phyloP scores from a whole-genome alignment of 495 filamentous ascomycete genomes.

The Xylaria castorea region DNA sequence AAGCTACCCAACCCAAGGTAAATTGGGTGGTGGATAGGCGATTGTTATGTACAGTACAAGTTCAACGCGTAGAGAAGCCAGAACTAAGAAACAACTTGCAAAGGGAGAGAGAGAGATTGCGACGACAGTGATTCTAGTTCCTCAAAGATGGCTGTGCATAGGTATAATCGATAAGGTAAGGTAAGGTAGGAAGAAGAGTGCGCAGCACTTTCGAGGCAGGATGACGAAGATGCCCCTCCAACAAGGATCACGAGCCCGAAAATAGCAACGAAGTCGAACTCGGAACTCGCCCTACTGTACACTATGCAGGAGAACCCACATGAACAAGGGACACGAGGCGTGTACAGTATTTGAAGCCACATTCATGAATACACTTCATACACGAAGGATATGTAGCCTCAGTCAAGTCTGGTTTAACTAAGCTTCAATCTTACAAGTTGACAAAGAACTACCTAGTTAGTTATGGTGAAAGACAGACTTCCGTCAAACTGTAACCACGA shows the following conservation, averaged over 20 bases:
- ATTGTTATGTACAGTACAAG: not conserved
- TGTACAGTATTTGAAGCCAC: slow-evolving; percentile 14
- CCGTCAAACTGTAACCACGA: not conserved
- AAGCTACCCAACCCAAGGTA: not conserved
- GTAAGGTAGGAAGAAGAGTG: not conserved
- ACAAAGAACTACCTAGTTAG: not conserved
- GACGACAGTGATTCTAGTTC: not conserved
- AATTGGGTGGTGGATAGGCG: not conserved
- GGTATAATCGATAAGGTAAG: not conserved
- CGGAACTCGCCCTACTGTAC: not conserved
- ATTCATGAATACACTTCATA: not conserved
- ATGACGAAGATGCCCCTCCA: slow-evolving; percentile 29
- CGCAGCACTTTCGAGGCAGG: slow-evolving; percentile 2
- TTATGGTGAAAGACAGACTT: not conserved
- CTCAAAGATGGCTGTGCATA: not conserved
- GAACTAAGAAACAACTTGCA: not conserved
- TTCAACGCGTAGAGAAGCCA: not conserved
- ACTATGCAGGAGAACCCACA: slow-evolving; percentile 13
- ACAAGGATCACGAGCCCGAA: slow-evolving; percentile 24
- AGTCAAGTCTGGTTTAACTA: not conserved
- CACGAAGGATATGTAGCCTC: not conserved
- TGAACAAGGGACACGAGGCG: slow-evolving; percentile 2
- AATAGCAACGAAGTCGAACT: slow-evolving; percentile 15
- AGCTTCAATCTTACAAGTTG: not conserved
- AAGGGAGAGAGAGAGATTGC: not conserved